A percentile compares a stretch with the other conserved stretches of the same genome.
phyloP scores from a whole-genome alignment of 2,329 filamentous ascomycete genomes.

The Monosporascus sp. region DNA sequence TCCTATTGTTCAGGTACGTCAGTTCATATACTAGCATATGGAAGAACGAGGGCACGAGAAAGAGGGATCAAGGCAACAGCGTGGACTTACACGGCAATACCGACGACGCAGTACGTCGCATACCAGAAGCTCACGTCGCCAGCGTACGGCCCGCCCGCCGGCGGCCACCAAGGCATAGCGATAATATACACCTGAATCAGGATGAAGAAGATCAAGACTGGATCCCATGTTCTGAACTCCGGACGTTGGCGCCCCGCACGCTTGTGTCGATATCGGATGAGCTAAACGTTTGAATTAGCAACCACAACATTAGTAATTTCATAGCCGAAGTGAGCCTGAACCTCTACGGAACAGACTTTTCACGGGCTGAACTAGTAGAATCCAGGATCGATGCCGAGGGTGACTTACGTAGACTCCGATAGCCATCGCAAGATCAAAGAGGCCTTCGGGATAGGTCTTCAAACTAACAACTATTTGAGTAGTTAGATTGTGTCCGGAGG shows the following conservation, averaged over 20 bases:
- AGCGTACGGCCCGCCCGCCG: slow-evolving; percentile 49
- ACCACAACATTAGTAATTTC: background rate
- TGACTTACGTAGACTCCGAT: slow-evolving; percentile 46
- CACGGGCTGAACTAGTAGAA: no score
- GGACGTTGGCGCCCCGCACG: slow-evolving; percentile 41
- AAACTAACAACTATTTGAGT: slow-evolving; percentile 49
- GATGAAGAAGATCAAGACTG: slow-evolving; percentile 53
- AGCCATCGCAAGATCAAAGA: slow-evolving; percentile 53
- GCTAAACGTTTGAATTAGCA: background rate
- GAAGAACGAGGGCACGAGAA: background rate
- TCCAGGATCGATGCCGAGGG: background rate
- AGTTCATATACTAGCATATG: background rate
- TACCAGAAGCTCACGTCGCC: slow-evolving; percentile 72
- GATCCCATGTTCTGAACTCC: slow-evolving; percentile 55
- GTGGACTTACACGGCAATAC: slow-evolving; percentile 57
- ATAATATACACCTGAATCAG: slow-evolving; percentile 56
- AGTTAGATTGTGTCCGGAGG: background rate
- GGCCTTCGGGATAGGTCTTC: slow-evolving; percentile 48
- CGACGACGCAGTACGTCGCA: slow-evolving; percentile 60
- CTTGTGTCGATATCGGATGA: slow-evolving; percentile 47
- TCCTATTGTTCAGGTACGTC: slow-evolving; percentile 24
- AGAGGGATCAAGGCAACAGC: background rate
- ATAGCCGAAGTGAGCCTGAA: no score
- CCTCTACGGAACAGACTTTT: no score
- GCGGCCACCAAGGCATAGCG: slow-evolving; percentile 68